A percentile compares a stretch with the other conserved stretches of the same genome.
Evolutionary conservation across 257 asterid genomes (phyloP).

Genomic region (Lithospermum erythrorhizon): DNA sequence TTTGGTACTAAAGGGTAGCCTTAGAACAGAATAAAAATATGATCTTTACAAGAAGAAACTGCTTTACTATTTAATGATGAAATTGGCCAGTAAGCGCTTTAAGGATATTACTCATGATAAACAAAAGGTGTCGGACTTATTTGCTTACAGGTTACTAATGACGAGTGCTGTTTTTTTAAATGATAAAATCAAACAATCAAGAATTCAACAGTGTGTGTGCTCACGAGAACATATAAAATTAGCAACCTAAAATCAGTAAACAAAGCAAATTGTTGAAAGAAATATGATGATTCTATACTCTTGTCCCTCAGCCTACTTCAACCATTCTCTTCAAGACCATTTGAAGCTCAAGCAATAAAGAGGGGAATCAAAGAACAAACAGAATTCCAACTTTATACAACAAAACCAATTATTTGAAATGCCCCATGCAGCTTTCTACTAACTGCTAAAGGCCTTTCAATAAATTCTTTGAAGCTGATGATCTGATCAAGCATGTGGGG

Average conservation of each 20-base stretch:
- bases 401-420: slow-evolving; percentile 19
- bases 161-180: too few relatives aligned
- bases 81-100: too few relatives aligned
- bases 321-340: slow-evolving; percentile 6
- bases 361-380: slow-evolving; percentile 4
- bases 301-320: slow-evolving; percentile 39
- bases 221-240: slow-evolving; percentile 15
- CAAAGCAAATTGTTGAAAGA: slow-evolving; percentile 1
- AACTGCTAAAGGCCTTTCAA: slow-evolving; percentile 21
- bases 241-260: not conserved
- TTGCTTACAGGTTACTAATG: too few relatives aligned
- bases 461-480: not conserved
- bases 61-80: slow-evolving; percentile 5
- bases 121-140: too few relatives aligned
- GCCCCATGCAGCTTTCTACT: slow-evolving; percentile 21
- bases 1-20: slow-evolving; percentile 3
- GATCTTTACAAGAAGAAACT: slow-evolving; percentile 10
- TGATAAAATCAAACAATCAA: slow-evolving; percentile 3
- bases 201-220: too few relatives aligned
- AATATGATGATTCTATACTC: slow-evolving; percentile 23
- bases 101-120: too few relatives aligned
- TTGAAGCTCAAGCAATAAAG: slow-evolving; percentile 13
- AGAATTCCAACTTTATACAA: slow-evolving; percentile 23
- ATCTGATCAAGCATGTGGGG: not conserved
- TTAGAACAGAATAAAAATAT: slow-evolving; percentile 10